Percentiles rank a stretch among this genome's conserved stretches.
Evolutionary conservation across 2,329 filamentous ascomycete genomes (phyloP).

Genomic region (Raffaelea albimanens): DNA sequence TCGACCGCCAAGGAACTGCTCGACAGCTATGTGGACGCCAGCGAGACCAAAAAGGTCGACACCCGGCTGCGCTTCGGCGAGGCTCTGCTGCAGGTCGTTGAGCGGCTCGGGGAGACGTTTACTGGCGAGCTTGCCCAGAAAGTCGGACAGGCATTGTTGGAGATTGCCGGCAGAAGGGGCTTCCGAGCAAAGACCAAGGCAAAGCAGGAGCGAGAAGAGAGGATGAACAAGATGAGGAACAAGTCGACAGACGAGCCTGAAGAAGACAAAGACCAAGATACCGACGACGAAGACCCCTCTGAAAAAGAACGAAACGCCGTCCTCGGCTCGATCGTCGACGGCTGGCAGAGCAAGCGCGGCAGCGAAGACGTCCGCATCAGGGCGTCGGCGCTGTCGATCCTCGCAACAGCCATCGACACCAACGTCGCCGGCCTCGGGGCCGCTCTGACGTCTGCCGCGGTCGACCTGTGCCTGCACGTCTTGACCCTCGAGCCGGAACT

Average conservation of each 20-base stretch:
- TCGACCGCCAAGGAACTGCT: conserved; percentile 53
- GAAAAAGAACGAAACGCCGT: conserved; percentile 38
- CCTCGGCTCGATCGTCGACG: conserved; percentile 50
- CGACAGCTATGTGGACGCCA: conserved; percentile 57
- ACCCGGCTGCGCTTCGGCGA: conserved; percentile 60
- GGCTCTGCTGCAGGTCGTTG: conserved; percentile 53
- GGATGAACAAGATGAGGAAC: conserved; percentile 37
- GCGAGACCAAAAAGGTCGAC: conserved; percentile 50
- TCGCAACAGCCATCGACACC: conserved; percentile 50
- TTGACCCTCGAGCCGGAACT: conserved; percentile 51
- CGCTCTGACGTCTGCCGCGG: conserved; percentile 39
- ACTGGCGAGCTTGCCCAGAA: conserved; percentile 40
- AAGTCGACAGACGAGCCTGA: too few species aligned
- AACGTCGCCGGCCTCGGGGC: conserved; percentile 48
- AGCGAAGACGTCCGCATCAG: conserved; percentile 63
- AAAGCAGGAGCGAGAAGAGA: conserved; percentile 42
- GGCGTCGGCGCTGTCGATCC: conserved; percentile 57
- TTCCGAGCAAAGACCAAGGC: conserved; percentile 49
- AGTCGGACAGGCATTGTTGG: conserved; percentile 50
- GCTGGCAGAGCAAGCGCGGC: conserved; percentile 58
- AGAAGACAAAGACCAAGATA: conserved; percentile 39
- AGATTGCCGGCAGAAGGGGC: conserved; percentile 54
- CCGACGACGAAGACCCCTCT: conserved; percentile 32
- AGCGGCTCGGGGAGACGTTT: conserved; percentile 48
- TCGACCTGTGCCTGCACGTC: conserved; percentile 55